These are phyloP conservation scores for Ulvella scutata DNA, from an alignment of 139 green algal species.

Conservation along the genomic window DNA sequence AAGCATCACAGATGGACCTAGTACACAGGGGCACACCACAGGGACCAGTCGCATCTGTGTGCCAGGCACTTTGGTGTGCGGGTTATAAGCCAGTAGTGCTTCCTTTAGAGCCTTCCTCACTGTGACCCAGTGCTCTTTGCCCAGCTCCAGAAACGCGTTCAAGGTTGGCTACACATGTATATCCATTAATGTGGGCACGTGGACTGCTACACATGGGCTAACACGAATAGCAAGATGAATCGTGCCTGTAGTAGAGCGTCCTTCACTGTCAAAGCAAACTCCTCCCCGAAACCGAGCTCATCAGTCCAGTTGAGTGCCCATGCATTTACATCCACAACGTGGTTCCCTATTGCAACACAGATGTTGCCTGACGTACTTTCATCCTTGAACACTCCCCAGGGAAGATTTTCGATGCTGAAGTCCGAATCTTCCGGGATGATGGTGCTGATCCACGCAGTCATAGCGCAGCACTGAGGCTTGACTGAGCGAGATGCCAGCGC, in stretches of 20 bases:
- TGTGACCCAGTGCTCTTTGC: slow-evolving; percentile 48
- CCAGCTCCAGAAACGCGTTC: slow-evolving; percentile 74
- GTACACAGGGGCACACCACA: slow-evolving; percentile 11
- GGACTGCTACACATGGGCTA: neutral
- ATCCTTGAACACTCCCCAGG: slow-evolving; percentile 57
- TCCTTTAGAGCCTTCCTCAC: slow-evolving; percentile 38
- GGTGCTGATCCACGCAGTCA: neutral
- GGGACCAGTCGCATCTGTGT: slow-evolving; percentile 18
- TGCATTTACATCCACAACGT: slow-evolving; percentile 53
- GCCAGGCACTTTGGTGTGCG: slow-evolving; percentile 5
- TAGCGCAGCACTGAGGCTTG: too few relatives aligned
- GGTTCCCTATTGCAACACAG: slow-evolving; percentile 60
- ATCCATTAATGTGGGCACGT: neutral
- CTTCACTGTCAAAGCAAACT: neutral
- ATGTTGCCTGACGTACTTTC: neutral
- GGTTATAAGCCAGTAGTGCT: slow-evolving; percentile 35
- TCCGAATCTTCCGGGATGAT: slow-evolving; percentile 13
- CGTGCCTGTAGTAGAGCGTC: slow-evolving; percentile 1
- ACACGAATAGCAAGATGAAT: neutral
- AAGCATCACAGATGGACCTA: neutral
- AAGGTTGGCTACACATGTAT: slow-evolving; percentile 35
- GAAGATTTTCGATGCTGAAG: slow-evolving; percentile 70
- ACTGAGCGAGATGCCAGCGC: too few relatives aligned
- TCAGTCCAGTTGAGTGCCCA: slow-evolving; percentile 14
- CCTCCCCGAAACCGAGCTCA: slow-evolving; percentile 7